Conservation (phyloP, 2,329 filamentous ascomycete genomes). For the Pezicula carpinea region DNA sequence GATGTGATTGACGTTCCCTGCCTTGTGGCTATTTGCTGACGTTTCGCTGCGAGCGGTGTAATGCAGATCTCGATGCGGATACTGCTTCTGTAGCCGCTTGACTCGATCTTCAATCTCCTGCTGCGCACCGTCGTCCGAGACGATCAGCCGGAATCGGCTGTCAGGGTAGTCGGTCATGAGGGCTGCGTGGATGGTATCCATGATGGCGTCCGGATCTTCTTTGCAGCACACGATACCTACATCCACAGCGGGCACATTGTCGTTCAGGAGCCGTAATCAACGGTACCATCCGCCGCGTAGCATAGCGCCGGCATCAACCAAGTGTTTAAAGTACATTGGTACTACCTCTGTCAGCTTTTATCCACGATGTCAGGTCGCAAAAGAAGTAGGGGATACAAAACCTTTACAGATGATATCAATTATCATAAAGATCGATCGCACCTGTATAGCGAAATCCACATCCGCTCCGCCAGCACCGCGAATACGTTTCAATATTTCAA, state of each 20-base stretch:
- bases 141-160: not conserved
- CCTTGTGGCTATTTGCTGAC: constrained; percentile 38
- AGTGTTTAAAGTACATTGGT: no score
- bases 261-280: not conserved
- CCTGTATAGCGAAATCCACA: no score
- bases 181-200: not conserved
- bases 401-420: no score
- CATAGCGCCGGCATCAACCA: no score
- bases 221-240: not conserved
- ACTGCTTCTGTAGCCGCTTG: not conserved
- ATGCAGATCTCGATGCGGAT: not conserved
- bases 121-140: not conserved
- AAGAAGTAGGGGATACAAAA: no score
- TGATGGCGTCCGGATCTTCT: not conserved
- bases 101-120: not conserved
- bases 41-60: not conserved
- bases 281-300: no score
- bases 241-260: not conserved
- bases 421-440: no score
- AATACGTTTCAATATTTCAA: no score
- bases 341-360: no score
- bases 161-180: not conserved
- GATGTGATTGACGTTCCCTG: constrained; percentile 58
- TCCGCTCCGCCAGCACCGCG: no score
- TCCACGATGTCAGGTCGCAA: no score